Base-by-base conservation (phyloP, 345 rosid genomes). In the Erucastrum elatum region DNA sequence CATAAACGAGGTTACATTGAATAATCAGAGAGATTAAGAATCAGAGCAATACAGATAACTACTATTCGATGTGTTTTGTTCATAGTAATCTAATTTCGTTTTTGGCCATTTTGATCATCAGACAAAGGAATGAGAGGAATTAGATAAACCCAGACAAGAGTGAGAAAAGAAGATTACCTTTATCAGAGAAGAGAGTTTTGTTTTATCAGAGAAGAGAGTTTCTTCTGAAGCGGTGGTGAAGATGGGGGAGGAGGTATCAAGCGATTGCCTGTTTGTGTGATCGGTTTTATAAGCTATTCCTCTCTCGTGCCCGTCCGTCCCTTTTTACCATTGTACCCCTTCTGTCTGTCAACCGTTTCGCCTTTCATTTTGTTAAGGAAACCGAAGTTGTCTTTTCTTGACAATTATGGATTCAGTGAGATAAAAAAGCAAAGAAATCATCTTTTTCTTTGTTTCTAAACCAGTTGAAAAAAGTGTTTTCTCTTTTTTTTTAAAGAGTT, bases 221-320 rank as follows among this genome's bases (percentile, higher is more conserved):
- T 67, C 0, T 9, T 58, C 13, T 56, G 30, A 75, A 66, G 13
- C 31, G 12, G 33, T 75, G 60, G 33, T 75, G 60, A 67, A 10
- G 29, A 66, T n/a, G n/a, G 53, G 16, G 53, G 39, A 15, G 13
- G 49, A 33, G 11, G n/a, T 51, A 51, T 51, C 17, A 51, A 13
- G 56, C 21, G 56, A 58, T 15, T 76, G 51, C 60, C 2, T 68
- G 31, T 29, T 66, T 67, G 15, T 68, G 68, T 68, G 68, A 59
- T 51, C 21, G 15, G 11, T 68, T 51, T 59, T 76, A 76, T 76
- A 76, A 60, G 74, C 61, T 44, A 15, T 29, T 26, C 8, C 17
- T 15, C 9, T 26, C 49, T 51, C n/a, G 1, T 56, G 46, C 8
- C 2, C 4, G 1, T 67, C 15, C 15, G 53, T 46, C 15, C 15